Percentiles rank a stretch among this genome's conserved stretches.
Evolutionary conservation across 2,329 filamentous ascomycete genomes (phyloP).

Genomic region (Knufia petricola): DNA sequence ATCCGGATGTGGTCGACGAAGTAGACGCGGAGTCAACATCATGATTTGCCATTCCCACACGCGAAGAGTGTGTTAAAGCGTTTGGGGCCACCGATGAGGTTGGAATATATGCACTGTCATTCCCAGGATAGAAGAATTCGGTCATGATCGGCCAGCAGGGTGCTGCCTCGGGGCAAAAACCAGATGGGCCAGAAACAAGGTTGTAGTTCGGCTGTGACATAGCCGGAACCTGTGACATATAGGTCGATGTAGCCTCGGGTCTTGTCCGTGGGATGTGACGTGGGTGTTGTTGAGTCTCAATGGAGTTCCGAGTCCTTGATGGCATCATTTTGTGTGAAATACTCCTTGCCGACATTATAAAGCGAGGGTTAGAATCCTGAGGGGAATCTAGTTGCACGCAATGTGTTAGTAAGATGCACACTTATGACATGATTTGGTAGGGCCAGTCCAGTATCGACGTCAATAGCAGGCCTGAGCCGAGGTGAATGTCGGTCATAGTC

Average conservation of each 20-base stretch:
- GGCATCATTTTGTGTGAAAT: slow-evolving; percentile 2
- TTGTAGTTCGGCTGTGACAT: slow-evolving; percentile 1
- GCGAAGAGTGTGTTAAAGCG: background rate
- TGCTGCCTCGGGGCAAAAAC: background rate
- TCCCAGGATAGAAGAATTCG: slow-evolving; percentile 6
- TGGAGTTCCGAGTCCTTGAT: background rate
- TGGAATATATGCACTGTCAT: slow-evolving; percentile 7
- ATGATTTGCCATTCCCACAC: background rate
- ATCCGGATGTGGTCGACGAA: background rate
- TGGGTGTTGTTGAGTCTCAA: background rate
- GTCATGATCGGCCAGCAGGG: background rate
- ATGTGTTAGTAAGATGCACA: slow-evolving; percentile 5
- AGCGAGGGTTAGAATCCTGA: background rate
- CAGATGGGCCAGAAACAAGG: background rate
- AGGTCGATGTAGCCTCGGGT: background rate
- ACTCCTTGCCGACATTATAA: slow-evolving; percentile 4
- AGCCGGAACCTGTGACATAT: background rate
- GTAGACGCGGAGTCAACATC: background rate
- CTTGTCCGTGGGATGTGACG: background rate
- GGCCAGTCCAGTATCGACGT: background rate
- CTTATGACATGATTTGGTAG: background rate
- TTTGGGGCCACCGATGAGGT: slow-evolving; percentile 4
- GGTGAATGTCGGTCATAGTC: background rate
- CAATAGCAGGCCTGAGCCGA: background rate
- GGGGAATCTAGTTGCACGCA: background rate